phyloP scores from a whole-genome alignment of 2,329 filamentous ascomycete genomes.

The Metarhizium anisopliae region DNA sequence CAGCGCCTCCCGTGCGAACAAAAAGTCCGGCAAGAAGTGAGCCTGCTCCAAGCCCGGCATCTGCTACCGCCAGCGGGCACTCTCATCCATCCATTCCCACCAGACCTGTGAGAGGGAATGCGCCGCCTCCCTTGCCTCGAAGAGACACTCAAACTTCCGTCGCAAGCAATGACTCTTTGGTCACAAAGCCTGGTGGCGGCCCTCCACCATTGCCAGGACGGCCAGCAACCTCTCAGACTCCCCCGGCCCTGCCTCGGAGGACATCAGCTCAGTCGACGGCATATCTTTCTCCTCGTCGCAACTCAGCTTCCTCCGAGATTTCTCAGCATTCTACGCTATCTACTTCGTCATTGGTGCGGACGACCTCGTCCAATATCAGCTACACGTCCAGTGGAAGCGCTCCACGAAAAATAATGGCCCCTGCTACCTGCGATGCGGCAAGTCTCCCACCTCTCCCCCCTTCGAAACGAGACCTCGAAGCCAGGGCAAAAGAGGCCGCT shows the following conservation, averaged over 20 bases:
- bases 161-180: slow-evolving; percentile 2
- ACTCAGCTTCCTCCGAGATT: slow-evolving; percentile 48
- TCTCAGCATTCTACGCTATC: slow-evolving; percentile 47
- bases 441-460: slow-evolving; percentile 50
- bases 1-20: slow-evolving; percentile 33
- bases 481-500: slow-evolving; percentile 24
- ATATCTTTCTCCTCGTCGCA: slow-evolving; percentile 34
- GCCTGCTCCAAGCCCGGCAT: slow-evolving; percentile 21
- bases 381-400: slow-evolving; percentile 32
- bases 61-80: slow-evolving; percentile 12
- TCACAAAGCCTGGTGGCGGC: slow-evolving; percentile 11
- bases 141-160: slow-evolving; percentile 15
- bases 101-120: slow-evolving; percentile 28
- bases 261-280: slow-evolving; percentile 31
- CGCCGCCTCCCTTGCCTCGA: slow-evolving; percentile 27
- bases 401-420: slow-evolving; percentile 40
- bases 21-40: slow-evolving; percentile 25
- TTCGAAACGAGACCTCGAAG: slow-evolving; percentile 43
- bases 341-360: slow-evolving; percentile 37
- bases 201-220: slow-evolving; percentile 26
- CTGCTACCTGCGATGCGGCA: slow-evolving; percentile 46
- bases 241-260: slow-evolving; percentile 41
- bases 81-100: slow-evolving; percentile 23
- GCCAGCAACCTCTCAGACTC: slow-evolving; percentile 25
- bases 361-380: slow-evolving; percentile 39